Evolutionary conservation across 192 early-diverging fungal species (phyloP).

Genomic region (Helicostylum pulchrum): DNA sequence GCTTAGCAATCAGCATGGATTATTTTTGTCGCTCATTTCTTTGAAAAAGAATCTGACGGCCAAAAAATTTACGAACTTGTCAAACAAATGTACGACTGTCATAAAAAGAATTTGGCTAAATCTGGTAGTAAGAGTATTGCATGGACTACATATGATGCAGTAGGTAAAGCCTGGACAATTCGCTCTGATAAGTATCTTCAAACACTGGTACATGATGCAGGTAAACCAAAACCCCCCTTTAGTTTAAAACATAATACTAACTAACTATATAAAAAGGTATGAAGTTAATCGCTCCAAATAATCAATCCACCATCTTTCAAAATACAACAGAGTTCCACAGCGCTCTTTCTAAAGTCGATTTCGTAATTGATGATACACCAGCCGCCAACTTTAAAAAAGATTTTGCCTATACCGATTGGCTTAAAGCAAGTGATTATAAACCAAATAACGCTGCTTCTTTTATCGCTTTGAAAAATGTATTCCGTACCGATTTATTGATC

Average conservation of each 20-base stretch:
- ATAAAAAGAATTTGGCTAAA: slow-evolving; percentile 4
- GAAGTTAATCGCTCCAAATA: not conserved
- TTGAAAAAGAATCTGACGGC: not conserved
- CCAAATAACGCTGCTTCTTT: not conserved
- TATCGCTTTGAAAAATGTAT: slow-evolving; percentile 7
- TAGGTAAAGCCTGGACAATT: slow-evolving; percentile 1
- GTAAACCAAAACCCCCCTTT: not conserved
- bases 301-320: slow-evolving; percentile 6
- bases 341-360: slow-evolving; percentile 4
- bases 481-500: not conserved
- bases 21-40: slow-evolving; percentile 11
- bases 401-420: slow-evolving; percentile 10
- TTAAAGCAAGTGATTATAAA: slow-evolving; percentile 1
- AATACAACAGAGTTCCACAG: not conserved
- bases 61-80: not conserved
- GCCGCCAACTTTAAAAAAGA: not conserved
- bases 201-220: slow-evolving; percentile 6
- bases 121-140: slow-evolving; percentile 2
- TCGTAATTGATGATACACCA: slow-evolving; percentile 13
- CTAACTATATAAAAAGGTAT: not conserved
- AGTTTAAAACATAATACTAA: too few relatives aligned
- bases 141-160: slow-evolving; percentile 10
- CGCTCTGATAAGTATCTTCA: slow-evolving; percentile 2
- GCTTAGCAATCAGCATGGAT: slow-evolving; percentile 16
- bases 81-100: slow-evolving; percentile 4